These are phyloP conservation scores for Hymenoscyphus albidus DNA, from an alignment of 2,329 filamentous ascomycete species.

Conservation along the genomic window DNA sequence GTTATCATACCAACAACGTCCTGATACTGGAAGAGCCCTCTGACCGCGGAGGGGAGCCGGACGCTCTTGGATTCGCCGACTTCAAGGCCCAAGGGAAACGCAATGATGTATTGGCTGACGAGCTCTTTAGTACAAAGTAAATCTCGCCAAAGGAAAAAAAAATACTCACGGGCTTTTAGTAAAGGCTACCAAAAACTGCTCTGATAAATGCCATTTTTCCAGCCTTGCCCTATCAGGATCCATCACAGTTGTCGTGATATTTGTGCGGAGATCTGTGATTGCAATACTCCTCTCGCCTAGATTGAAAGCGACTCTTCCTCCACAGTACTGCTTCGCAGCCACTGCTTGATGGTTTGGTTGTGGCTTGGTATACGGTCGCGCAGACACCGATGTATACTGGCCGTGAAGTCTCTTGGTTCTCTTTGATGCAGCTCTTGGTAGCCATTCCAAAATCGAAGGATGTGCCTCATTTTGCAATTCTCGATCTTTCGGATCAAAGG, in stretches of 20 bases:
- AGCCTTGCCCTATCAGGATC: slow-evolving; percentile 15
- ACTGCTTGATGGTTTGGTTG: neutral
- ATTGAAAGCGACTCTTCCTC: slow-evolving; percentile 23
- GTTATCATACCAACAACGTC: slow-evolving; percentile 23
- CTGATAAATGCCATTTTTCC: slow-evolving; percentile 20
- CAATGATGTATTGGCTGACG: slow-evolving; percentile 11
- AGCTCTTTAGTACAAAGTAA: neutral
- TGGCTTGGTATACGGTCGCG: slow-evolving; percentile 4
- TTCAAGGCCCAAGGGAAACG: slow-evolving; percentile 10
- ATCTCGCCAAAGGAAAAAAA: neutral
- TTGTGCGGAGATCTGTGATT: slow-evolving; percentile 18
- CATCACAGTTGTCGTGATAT: slow-evolving; percentile 2
- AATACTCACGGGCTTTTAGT: slow-evolving; percentile 12
- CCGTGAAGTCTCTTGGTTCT: slow-evolving; percentile 12
- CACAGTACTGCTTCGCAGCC: slow-evolving; percentile 19
- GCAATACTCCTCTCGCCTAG: slow-evolving; percentile 8
- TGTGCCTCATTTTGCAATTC: neutral
- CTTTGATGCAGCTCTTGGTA: slow-evolving; percentile 8
- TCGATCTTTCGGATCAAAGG: neutral
- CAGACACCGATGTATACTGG: slow-evolving; percentile 5
- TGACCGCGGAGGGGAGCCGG: slow-evolving; percentile 13
- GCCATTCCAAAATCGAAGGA: slow-evolving; percentile 3
- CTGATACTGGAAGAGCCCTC: slow-evolving; percentile 11
- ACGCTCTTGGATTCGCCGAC: slow-evolving; percentile 1
- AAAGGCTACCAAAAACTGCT: slow-evolving; percentile 20